Percentiles rank a stretch among this genome's conserved stretches.
Evolutionary conservation across 345 rosid genomes (phyloP).

Genomic region (Raphanus sativus): DNA sequence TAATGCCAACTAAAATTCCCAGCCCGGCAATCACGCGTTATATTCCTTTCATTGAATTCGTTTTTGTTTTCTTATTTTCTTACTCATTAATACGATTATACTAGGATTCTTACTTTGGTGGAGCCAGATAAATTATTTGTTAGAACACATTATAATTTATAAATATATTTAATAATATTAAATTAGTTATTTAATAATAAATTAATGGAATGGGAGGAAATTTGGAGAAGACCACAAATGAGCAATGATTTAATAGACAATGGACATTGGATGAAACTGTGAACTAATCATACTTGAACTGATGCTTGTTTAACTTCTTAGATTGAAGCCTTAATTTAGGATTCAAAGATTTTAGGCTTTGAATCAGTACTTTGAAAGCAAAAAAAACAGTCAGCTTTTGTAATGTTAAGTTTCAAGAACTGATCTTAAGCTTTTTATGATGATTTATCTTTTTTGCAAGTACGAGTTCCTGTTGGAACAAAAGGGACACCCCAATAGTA

Average conservation of each 20-base stretch:
- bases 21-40: conserved; percentile 30
- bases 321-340: not conserved
- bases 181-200: no score
- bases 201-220: no score
- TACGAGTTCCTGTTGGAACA: not conserved
- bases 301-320: not conserved
- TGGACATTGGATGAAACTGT: no score
- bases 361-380: not conserved
- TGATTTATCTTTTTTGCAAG: not conserved
- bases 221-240: no score
- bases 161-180: no score
- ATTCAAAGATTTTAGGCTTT: not conserved
- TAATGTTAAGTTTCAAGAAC: not conserved
- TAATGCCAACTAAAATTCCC: conserved; percentile 20
- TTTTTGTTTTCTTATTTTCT: not conserved
- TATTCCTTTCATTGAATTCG: conserved; percentile 8
- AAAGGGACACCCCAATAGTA: no score
- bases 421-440: not conserved
- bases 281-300: not conserved
- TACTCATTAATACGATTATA: not conserved
- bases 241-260: no score
- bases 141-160: no score
- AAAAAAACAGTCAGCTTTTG: not conserved
- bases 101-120: not conserved
- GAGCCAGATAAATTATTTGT: no score